These are phyloP conservation scores for Yarrowia yakushimensis DNA, from an alignment of 805 yeast genomes.

Conservation along the genomic window DNA sequence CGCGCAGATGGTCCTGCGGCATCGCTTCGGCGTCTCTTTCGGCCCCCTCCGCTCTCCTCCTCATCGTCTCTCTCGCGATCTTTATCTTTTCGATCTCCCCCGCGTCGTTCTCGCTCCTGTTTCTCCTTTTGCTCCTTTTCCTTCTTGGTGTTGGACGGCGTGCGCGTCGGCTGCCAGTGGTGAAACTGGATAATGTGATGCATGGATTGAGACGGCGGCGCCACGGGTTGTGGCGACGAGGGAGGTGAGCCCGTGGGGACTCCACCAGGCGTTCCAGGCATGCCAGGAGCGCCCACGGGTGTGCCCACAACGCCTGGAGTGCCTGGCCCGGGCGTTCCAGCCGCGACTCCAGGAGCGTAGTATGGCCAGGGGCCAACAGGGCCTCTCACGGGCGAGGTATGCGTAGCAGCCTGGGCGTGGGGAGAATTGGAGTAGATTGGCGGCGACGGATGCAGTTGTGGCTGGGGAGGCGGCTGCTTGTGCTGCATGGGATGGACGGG, in stretches of 20 bases:
- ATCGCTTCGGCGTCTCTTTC: not conserved
- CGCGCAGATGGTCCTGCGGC: not conserved
- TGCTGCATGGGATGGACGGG: constrained; percentile 26
- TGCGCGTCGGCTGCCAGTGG: constrained; percentile 49
- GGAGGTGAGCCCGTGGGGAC: constrained; percentile 29
- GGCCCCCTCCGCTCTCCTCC: not conserved
- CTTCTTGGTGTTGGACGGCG: constrained; percentile 21
- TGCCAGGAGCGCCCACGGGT: not conserved
- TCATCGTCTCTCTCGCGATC: not conserved
- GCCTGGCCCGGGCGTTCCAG: not conserved
- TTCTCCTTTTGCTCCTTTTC: constrained; percentile 22
- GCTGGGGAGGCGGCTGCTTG: constrained; percentile 19
- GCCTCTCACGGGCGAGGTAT: constrained; percentile 5
- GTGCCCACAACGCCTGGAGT: not conserved
- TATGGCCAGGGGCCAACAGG: not conserved
- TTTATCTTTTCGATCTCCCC: constrained; percentile 1
- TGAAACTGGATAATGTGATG: constrained; percentile 55
- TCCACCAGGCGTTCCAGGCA: constrained; percentile 27
- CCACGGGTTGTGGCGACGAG: constrained; percentile 28
- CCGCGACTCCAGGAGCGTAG: not conserved
- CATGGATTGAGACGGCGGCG: constrained; percentile 34
- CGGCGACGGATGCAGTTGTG: constrained; percentile 25
- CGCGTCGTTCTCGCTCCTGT: constrained; percentile 11
- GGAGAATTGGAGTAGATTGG: constrained; percentile 21
- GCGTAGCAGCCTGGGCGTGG: not conserved